Conservation (phyloP, 345 rosid genomes). For the Eucalyptus brandiana region DNA sequence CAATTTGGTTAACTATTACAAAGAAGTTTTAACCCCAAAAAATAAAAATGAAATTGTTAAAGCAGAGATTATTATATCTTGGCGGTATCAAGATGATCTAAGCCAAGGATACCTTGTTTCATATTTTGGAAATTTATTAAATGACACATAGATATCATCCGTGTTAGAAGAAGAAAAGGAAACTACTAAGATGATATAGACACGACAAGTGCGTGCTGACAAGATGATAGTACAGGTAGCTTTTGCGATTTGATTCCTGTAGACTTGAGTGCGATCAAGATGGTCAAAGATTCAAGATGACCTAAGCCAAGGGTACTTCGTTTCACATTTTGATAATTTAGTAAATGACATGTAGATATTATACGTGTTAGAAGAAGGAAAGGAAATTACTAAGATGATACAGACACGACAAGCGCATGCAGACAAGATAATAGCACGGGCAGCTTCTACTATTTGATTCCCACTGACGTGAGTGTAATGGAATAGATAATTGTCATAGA, state of each 20-base stretch:
- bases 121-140: not conserved
- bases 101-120: not conserved
- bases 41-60: not conserved
- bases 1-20: not conserved
- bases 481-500: not conserved
- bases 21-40: not conserved
- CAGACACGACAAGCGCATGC: not conserved
- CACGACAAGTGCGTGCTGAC: not conserved
- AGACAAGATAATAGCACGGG: not conserved
- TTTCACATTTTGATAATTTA: not conserved
- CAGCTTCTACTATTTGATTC: not conserved
- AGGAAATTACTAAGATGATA: not conserved
- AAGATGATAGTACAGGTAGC: not conserved
- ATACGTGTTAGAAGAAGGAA: not conserved
- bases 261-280: not conserved
- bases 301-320: not conserved
- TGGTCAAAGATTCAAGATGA: not conserved
- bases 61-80: not conserved
- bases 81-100: not conserved
- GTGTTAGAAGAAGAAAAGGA: not conserved
- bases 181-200: not conserved
- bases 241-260: not conserved
- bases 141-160: not conserved
- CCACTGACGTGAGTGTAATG: not conserved
- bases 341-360: not conserved